Percentiles rank a stretch among this genome's conserved stretches.
phyloP scores from a whole-genome alignment of 805 yeast genomes.

The Grigorovia transvaalensis region DNA sequence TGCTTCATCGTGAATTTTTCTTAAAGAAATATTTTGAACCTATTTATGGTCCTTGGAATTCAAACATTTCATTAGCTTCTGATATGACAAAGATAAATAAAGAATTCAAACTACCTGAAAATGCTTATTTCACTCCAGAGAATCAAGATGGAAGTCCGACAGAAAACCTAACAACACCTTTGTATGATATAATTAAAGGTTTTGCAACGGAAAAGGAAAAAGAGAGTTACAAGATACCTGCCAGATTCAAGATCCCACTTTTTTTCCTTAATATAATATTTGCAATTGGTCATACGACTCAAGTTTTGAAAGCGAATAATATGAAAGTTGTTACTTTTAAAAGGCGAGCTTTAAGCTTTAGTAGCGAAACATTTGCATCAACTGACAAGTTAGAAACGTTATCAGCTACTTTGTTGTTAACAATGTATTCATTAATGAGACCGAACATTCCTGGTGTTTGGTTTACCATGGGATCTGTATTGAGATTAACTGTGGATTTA shows the following conservation, averaged over 20 bases:
- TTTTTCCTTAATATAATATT: conserved; percentile 68
- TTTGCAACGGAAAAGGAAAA: conserved; percentile 35
- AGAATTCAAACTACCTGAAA: conserved; percentile 26
- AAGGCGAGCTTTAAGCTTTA: conserved; percentile 49
- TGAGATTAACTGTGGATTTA: conserved; percentile 71
- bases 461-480: conserved; percentile 75
- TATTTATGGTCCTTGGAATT: conserved; percentile 59
- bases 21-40: conserved; percentile 60
- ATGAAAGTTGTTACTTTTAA: conserved; percentile 61
- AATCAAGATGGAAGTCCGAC: conserved; percentile 4
- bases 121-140: conserved; percentile 6
- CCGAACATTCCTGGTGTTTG: conserved; percentile 90
- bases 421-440: conserved; percentile 72
- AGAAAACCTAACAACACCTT: neutral
- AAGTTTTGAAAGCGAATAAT: conserved; percentile 56
- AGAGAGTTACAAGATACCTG: conserved; percentile 36
- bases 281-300: conserved; percentile 70
- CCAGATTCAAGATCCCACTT: conserved; percentile 40
- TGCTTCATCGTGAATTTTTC: conserved; percentile 73
- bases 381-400: conserved; percentile 56
- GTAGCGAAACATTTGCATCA: conserved; percentile 47
- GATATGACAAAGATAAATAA: conserved; percentile 37
- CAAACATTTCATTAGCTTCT: conserved; percentile 46
- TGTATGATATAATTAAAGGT: neutral
- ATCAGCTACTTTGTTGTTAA: conserved; percentile 59